Evolutionary conservation across 495 filamentous ascomycete species (phyloP), one percentile per base, ranked within the genome.

Genomic region (Filosporella fistucella): DNA sequence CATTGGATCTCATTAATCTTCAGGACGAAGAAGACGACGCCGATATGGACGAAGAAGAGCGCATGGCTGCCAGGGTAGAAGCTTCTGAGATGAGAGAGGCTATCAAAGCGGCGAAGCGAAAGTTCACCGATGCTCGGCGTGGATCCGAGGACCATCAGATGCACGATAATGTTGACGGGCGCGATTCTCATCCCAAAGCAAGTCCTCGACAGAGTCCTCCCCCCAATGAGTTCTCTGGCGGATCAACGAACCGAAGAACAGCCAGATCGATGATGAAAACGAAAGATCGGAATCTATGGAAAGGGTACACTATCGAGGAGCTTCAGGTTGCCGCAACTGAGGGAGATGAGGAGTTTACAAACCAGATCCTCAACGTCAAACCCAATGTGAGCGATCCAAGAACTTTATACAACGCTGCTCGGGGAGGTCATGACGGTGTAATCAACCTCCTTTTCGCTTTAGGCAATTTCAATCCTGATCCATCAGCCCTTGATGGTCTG

Each of bases 351-450:
- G 79, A 78, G 41, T 86, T 84, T 12, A 88, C 93, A 37, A 82
- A 77, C 22, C 81, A 83, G 54, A 86, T 95, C 43, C 67, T 95
- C 33, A 86, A 88, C 59, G 85, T 90, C 33, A 64, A 75, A 45
- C 76, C 82, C 26, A 86, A 75, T 22, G 62, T 60, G 18, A 69
- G 89, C 16, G 89, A 96, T 62, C 80, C 86, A 3, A 89, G 89
- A 37, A 86, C 88, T 34, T 78, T 95, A 57, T 85, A 94, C 40
- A 88, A 86, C 43, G 94, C 93, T 7, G 90, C 91, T n/a, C 84
- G 85, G 57, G 93, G 89, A 35, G 91, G 91, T 2, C 91, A 98
- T 58, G 82, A 86, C 48, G 81, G 89, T 26, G 86, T 95, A 12
- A 75, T 97, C 35, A 86, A 87, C 58, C 72, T 96, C 30, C 71